Evolutionary conservation across 176 grass and related monocot genomes (phyloP).

Genomic region (Paspalum vaginatum): DNA sequence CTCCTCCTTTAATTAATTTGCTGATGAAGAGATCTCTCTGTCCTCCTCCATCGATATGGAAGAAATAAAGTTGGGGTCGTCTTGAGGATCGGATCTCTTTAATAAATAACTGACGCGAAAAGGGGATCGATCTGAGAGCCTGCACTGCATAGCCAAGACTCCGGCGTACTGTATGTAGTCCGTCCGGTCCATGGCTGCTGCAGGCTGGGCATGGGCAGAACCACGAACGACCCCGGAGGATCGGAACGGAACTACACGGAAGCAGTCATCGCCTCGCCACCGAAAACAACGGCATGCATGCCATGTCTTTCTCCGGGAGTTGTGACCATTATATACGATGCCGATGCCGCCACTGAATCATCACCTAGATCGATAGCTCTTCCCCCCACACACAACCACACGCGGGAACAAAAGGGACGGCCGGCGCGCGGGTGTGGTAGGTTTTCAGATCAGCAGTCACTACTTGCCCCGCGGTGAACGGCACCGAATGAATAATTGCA

Average conservation of each 20-base stretch:
- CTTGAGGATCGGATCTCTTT: no score
- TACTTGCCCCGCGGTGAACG: background rate
- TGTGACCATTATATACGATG: constrained; percentile 24
- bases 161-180: no score
- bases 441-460: constrained; percentile 18
- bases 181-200: no score
- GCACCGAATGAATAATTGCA: constrained; percentile 13
- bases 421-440: background rate
- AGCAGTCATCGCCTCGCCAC: constrained; percentile 6
- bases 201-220: background rate
- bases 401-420: background rate
- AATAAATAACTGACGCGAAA: no score
- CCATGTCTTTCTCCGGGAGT: constrained; percentile 41
- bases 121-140: no score
- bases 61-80: no score
- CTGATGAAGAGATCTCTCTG: background rate
- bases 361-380: background rate
- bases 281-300: constrained; percentile 32
- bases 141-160: no score
- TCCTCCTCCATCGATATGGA: background rate
- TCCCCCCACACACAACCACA: background rate
- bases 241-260: background rate
- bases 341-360: constrained; percentile 19
- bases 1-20: background rate
- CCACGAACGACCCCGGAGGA: no score